phyloP scores from a whole-genome alignment of 768 basidiomycete genomes.

The Trametes cinnabarina region DNA sequence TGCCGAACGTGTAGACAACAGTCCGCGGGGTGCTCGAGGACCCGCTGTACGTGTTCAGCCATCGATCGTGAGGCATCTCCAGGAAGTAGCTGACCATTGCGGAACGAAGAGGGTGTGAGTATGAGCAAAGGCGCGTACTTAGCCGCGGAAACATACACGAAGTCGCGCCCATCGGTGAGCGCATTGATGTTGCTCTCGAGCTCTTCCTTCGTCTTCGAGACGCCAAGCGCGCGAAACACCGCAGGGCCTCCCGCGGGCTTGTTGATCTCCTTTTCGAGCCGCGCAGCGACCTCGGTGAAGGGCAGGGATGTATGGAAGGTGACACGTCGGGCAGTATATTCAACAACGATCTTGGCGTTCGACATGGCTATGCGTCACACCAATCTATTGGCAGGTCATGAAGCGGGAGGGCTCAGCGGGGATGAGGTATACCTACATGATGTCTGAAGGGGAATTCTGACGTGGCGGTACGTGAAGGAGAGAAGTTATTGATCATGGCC shows the following conservation, averaged over 20 bases:
- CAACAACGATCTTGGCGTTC: conserved; percentile 8
- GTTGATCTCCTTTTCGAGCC: conserved; percentile 44
- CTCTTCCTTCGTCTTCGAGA: conserved; percentile 34
- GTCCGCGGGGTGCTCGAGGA: conserved; percentile 19
- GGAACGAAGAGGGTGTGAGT: neutral
- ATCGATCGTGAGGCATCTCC: conserved; percentile 9
- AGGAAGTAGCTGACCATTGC: conserved; percentile 21
- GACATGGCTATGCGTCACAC: neutral
- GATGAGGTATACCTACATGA: too few species aligned
- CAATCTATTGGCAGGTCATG: neutral
- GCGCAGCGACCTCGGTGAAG: conserved; percentile 40
- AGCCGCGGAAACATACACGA: conserved; percentile 38
- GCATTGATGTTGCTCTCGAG: conserved; percentile 35
- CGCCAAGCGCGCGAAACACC: conserved; percentile 26
- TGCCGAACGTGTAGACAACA: conserved; percentile 48
- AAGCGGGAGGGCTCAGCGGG: too few species aligned
- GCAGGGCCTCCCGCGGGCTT: conserved; percentile 33
- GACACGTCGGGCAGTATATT: conserved; percentile 40
- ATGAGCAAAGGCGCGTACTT: neutral
- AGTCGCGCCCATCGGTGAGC: conserved; percentile 37
- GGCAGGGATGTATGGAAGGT: conserved; percentile 42
- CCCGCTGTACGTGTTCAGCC: conserved; percentile 10
- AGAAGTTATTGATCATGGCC: too few species aligned
- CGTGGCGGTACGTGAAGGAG: neutral
- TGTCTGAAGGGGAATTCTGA: neutral